phyloP scores from a whole-genome alignment of 2,329 filamentous ascomycete genomes.

The Ceratocystis harringtonii region DNA sequence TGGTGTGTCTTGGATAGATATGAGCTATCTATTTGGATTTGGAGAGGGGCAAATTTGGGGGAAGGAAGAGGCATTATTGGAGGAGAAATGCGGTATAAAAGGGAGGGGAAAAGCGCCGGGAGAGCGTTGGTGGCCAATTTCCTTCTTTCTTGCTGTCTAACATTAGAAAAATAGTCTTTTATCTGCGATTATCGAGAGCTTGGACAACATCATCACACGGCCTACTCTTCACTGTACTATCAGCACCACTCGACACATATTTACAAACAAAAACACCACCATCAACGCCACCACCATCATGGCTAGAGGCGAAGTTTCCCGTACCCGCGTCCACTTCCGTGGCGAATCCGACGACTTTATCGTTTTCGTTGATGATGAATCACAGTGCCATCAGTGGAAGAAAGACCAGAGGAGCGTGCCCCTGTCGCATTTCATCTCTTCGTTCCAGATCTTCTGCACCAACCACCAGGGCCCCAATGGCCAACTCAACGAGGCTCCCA shows the following conservation, averaged over 20 bases:
- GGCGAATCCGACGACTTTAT: constrained; percentile 47
- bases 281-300: constrained; percentile 31
- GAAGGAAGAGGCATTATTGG: background rate
- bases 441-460: constrained; percentile 80
- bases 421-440: constrained; percentile 68
- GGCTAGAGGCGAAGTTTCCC: constrained; percentile 54
- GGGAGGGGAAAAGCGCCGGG: background rate
- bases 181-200: background rate
- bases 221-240: no score
- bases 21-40: background rate
- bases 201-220: no score
- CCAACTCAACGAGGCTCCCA: constrained; percentile 59
- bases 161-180: background rate
- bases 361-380: constrained; percentile 42
- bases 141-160: no score
- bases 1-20: background rate
- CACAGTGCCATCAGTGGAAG: constrained; percentile 68
- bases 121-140: no score
- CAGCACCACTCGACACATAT: background rate
- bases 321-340: constrained; percentile 76
- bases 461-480: constrained; percentile 86
- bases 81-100: background rate
- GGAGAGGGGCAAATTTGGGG: background rate
- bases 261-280: background rate
- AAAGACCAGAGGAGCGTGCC: constrained; percentile 56